phyloP scores from a whole-genome alignment of 306 rosid species.

The Vicia villosa region DNA sequence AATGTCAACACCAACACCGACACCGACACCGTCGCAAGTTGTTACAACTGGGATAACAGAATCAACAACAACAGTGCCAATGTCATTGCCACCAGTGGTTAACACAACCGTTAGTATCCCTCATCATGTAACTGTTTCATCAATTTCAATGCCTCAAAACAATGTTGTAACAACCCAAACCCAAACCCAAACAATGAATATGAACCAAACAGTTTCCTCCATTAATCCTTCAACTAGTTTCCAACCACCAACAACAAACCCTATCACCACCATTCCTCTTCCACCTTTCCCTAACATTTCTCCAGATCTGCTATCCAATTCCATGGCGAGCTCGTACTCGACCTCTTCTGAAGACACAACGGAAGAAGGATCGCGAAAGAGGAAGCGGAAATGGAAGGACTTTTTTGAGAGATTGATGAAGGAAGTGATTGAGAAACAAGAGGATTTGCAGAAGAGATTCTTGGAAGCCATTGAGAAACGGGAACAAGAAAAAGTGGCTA shows the following conservation, averaged over 20 bases:
- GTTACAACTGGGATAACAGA: constrained; percentile 7
- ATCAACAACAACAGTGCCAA: constrained; percentile 33
- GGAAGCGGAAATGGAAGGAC: constrained; percentile 86
- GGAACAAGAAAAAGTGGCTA: constrained; percentile 60
- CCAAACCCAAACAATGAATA: too few species aligned
- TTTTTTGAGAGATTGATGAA: constrained; percentile 74
- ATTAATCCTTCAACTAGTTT: constrained; percentile 39
- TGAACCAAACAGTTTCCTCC: too few species aligned
- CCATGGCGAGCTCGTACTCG: constrained; percentile 57
- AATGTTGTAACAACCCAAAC: constrained; percentile 24
- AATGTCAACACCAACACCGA: too few species aligned
- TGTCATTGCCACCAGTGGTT: constrained; percentile 29
- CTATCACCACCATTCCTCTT: constrained; percentile 4
- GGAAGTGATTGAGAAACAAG: constrained; percentile 79
- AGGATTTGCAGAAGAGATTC: constrained; percentile 67
- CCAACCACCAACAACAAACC: constrained; percentile 34
- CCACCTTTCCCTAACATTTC: constrained; percentile 42
- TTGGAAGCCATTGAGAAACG: constrained; percentile 80
- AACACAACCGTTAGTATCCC: constrained; percentile 28
- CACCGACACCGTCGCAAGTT: not conserved
- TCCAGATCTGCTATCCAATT: constrained; percentile 50
- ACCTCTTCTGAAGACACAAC: constrained; percentile 68
- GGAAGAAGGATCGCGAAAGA: constrained; percentile 48
- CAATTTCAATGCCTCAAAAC: constrained; percentile 44
- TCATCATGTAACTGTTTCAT: constrained; percentile 59